Evolutionary conservation across 2,329 filamentous ascomycete species (phyloP).

Genomic region (Zymoseptoria ardabiliae): DNA sequence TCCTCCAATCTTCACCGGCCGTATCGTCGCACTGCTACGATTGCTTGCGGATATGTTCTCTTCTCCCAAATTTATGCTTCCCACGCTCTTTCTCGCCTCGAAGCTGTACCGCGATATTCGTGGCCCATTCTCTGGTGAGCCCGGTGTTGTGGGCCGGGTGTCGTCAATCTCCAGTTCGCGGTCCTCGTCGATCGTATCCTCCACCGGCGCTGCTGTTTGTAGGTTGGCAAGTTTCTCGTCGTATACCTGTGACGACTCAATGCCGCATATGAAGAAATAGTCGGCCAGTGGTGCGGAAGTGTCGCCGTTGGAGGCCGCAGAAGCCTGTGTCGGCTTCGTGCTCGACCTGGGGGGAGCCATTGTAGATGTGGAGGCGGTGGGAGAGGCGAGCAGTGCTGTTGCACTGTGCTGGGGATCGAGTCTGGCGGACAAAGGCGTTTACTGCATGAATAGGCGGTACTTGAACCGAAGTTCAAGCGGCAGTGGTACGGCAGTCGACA

Average conservation of each 20-base stretch:
- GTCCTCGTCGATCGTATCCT: constrained; percentile 57
- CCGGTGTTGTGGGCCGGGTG: constrained; percentile 40
- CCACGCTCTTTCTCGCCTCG: constrained; percentile 45
- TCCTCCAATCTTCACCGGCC: constrained; percentile 36
- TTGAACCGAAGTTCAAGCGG: background rate
- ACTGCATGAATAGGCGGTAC: background rate
- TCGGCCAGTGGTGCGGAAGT: constrained; percentile 52
- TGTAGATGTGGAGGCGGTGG: background rate
- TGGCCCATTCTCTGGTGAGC: constrained; percentile 32
- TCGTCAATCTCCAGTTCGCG: constrained; percentile 49
- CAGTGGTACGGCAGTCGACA: background rate
- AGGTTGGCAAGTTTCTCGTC: constrained; percentile 32
- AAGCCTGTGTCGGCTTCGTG: constrained; percentile 11
- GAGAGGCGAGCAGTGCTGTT: background rate
- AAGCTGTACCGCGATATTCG: constrained; percentile 39
- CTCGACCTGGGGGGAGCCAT: constrained; percentile 19
- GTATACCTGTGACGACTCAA: constrained; percentile 46
- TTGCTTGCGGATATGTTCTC: constrained; percentile 51
- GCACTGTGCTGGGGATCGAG: background rate
- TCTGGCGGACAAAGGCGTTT: background rate
- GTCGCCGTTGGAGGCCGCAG: constrained; percentile 34
- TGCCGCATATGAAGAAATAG: constrained; percentile 58
- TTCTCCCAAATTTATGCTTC: constrained; percentile 39
- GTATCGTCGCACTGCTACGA: constrained; percentile 58
- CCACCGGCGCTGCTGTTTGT: constrained; percentile 31